Evolutionary conservation across 768 basidiomycete genomes (phyloP), one percentile per base, ranked within the genome.

Genomic region (Chalciporus sphaerocephalus): DNA sequence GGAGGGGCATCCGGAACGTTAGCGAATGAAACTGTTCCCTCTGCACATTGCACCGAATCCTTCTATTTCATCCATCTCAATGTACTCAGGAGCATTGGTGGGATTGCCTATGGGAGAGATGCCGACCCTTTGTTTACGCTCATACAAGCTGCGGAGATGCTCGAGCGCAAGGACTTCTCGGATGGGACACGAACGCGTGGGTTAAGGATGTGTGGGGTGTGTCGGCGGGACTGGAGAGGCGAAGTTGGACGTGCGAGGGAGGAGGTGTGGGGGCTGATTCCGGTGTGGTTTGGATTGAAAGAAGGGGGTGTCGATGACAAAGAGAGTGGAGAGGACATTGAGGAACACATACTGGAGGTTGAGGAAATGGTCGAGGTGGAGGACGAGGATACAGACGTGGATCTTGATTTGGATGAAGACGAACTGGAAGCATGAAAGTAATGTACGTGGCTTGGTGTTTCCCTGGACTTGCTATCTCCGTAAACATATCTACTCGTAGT

Each of bases 11-110:
- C 30, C 2, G 30, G 30, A 5, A 32, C n/a, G 30, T 2, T n/a
- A n/a, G 5, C 25, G 17, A 13, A 7, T 2, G 16, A 13, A 6
- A n/a, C 30, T 5, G 6, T 7, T 21, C 12, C 42, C 1, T 46
- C 58, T 46, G 68, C 24, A 54, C 63, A 40, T 22, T 89, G 87
- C 63, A 67, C 69, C 46, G 83, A 87, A 41, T 83, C 85, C 12
- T 85, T 85, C 65, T 84, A 87, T 65, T 85, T 81, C 60, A 79
- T 89, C 67, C 78, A 78, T 70, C 75, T 88, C 46, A 87, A 88
- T 61, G 68, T 83, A 23, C 65, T 87, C 33, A 79, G 86, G 45
- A 75, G 80, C 17, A 75, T 88, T 35, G 80, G 83, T 0, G 87
- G 87, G 0, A 81, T 88, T 46, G 77, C 85, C 1, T 73, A 71